Base-by-base conservation (phyloP, 306 rosid species). In the Cicer arietinum region DNA sequence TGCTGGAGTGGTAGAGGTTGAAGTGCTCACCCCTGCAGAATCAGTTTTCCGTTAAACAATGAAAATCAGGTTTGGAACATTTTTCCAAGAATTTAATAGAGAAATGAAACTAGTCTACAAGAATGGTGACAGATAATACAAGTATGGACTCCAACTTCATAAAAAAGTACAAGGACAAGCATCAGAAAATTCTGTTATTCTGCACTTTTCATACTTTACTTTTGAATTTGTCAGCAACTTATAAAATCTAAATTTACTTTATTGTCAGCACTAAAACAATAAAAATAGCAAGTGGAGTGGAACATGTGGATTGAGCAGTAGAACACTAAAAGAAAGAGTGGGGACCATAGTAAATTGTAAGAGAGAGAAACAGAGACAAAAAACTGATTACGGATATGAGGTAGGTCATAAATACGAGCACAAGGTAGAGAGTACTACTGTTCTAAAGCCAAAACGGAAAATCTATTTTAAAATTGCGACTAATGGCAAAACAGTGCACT, bases 21-120 rank as follows among this genome's bases (percentile, higher is more conserved):
- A 80, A 59, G 88, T 54, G 75, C 79, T 56, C 62, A 83, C 79
- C 20, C 90, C 94, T 88, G 41, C 84, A 93, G 63, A 86, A 62
- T 25, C 60, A 78, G 71, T 44, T 70, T 59, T 61, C 59, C 50
- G 51, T 8, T 14, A 25, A 35, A 69, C 68, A 40, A 61, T 54
- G 53, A 60, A 69, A 50, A 59, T 76, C 50, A 70, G 66, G 50
- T 56, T 71, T 25, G 67, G 48, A 53, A 52, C 17, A 53, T 37
- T 61, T 51, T 60, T 60, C 8, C 39, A 60, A 44, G 9, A 65
- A 43, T 17, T 14, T 59, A 52, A 40, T 22, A 52, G 43, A 30
- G 39, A 51, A 61, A 73, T 72, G 41, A 68, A 45, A 39, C 10
- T 46, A 46, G 8, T 13, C 17, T 53, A 75, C 75, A 39, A 11